phyloP scores from a whole-genome alignment of 1,139 yeast genomes.

The Oligophagozyma castellii region DNA sequence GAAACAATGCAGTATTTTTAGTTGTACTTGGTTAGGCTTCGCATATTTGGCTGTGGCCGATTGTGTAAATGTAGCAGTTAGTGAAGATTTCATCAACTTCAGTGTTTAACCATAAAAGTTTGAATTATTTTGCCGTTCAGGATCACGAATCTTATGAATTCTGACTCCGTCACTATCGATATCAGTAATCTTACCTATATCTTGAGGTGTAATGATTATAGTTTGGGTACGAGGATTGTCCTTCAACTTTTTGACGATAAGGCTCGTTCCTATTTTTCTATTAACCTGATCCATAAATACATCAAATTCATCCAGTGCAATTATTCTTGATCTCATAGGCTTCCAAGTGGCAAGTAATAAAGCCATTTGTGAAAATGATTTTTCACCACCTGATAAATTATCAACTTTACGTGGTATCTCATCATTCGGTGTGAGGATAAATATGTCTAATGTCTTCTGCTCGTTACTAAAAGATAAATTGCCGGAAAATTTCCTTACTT shows the following conservation, averaged over 20 bases:
- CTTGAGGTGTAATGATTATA: constrained; percentile 89
- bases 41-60: constrained; percentile 1
- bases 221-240: constrained; percentile 58
- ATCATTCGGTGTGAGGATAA: constrained; percentile 45
- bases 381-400: constrained; percentile 93
- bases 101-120: neutral
- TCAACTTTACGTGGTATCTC: constrained; percentile 55
- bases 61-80: constrained; percentile 1
- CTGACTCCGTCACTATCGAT: constrained; percentile 45
- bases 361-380: constrained; percentile 85
- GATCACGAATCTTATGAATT: constrained; percentile 51
- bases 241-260: constrained; percentile 56
- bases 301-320: constrained; percentile 94
- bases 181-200: constrained; percentile 65
- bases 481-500: constrained; percentile 66
- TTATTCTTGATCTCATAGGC: constrained; percentile 72
- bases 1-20: neutral
- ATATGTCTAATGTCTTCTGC: constrained; percentile 37
- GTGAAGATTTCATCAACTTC: too few relatives aligned
- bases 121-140: constrained; percentile 18
- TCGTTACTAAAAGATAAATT: constrained; percentile 47
- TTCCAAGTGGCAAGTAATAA: constrained; percentile 84
- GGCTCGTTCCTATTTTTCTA: constrained; percentile 62
- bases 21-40: neutral
- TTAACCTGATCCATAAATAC: constrained; percentile 96